Conservation (phyloP, 257 asterid species). For the Solanum verrucosum region DNA sequence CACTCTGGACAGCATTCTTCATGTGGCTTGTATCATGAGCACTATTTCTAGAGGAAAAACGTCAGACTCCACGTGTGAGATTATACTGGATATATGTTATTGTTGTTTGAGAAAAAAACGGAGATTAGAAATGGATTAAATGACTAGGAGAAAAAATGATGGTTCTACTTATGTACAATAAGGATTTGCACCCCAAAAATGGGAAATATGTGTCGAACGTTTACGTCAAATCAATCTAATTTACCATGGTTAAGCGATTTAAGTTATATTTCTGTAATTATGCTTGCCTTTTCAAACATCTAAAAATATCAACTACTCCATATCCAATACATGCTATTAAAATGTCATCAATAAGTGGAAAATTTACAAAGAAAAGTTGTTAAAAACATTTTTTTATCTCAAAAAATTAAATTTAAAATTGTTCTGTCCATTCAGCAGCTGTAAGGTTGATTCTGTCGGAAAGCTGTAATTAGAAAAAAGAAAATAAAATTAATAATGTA, state of each 20-base stretch:
- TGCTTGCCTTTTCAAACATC: neutral
- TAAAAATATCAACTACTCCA: neutral
- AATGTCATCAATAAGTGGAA: neutral
- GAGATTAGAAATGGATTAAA: too few relatives aligned
- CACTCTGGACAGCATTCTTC: conserved; percentile 61
- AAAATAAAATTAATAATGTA: too few relatives aligned
- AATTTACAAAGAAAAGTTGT: too few relatives aligned
- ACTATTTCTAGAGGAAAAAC: neutral
- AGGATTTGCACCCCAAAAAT: neutral
- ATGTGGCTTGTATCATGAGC: conserved; percentile 48
- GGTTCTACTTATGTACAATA: neutral
- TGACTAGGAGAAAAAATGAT: neutral
- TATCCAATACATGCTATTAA: neutral
- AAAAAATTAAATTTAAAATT: too few relatives aligned
- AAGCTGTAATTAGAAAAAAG: too few relatives aligned
- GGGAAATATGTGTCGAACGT: fast-evolving
- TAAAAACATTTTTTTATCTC: too few relatives aligned
- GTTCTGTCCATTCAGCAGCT: too few relatives aligned
- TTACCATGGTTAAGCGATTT: neutral
- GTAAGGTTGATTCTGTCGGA: too few relatives aligned
- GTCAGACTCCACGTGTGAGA: too few relatives aligned
- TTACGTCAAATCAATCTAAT: neutral
- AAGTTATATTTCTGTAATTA: neutral
- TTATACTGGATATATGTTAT: too few relatives aligned
- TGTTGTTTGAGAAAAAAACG: too few relatives aligned